A percentile compares a stretch with the other conserved stretches of the same genome.
phyloP scores from a whole-genome alignment of 2,329 filamentous ascomycete species.

The Pseudocercospora macadamiae region DNA sequence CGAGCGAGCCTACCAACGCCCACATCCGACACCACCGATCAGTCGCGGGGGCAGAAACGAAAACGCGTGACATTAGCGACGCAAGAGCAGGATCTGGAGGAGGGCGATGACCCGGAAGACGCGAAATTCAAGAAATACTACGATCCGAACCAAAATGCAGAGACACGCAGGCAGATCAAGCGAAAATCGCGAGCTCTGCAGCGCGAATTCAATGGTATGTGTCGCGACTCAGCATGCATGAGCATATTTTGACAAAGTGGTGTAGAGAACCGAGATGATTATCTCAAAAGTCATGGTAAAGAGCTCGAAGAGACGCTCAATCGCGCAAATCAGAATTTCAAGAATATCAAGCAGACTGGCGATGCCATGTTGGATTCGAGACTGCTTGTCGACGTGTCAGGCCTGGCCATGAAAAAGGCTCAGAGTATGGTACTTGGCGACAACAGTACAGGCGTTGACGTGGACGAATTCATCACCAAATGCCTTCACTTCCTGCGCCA shows the following conservation, averaged over 20 bases:
- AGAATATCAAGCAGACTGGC: constrained; percentile 76
- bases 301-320: constrained; percentile 42
- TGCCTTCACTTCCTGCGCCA: constrained; percentile 82
- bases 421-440: constrained; percentile 74
- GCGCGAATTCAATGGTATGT: constrained; percentile 60
- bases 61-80: constrained; percentile 20
- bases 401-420: constrained; percentile 78
- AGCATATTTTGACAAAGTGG: constrained; percentile 31
- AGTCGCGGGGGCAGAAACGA: constrained; percentile 28
- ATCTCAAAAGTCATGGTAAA: constrained; percentile 65
- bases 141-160: constrained; percentile 79
- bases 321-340: constrained; percentile 59
- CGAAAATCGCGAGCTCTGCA: constrained; percentile 70
- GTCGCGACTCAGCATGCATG: not conserved
- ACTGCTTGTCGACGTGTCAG: constrained; percentile 78
- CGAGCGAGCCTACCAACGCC: constrained; percentile 41
- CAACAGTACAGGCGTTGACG: constrained; percentile 73
- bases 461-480: constrained; percentile 90
- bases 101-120: constrained; percentile 32
- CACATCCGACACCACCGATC: constrained; percentile 36
- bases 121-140: constrained; percentile 55
- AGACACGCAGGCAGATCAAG: constrained; percentile 72
- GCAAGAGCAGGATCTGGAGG: constrained; percentile 23
- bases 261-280: constrained; percentile 72
- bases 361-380: constrained; percentile 90